Evolutionary conservation across 2,329 filamentous ascomycete genomes (phyloP).

Genomic region (Capronia americana): DNA sequence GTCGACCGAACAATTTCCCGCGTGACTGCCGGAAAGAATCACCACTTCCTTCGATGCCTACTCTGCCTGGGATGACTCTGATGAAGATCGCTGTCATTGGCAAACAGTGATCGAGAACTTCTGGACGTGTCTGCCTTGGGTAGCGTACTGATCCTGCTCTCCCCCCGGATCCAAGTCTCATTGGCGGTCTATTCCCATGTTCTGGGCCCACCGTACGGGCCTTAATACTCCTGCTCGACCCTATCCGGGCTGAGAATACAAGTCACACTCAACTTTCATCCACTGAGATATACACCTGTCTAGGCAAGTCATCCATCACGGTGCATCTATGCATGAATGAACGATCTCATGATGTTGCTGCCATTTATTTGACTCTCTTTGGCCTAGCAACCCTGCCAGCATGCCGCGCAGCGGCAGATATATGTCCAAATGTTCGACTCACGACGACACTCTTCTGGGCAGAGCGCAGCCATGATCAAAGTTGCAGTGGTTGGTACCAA

Average conservation of each 20-base stretch:
- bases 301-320: constrained; percentile 25
- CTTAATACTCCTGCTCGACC: constrained; percentile 27
- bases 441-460: constrained; percentile 11
- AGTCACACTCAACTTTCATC: constrained; percentile 13
- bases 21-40: constrained; percentile 19
- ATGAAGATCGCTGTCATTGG: constrained; percentile 19
- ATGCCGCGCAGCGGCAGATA: constrained; percentile 24
- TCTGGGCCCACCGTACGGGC: constrained; percentile 17
- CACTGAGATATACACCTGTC: constrained; percentile 22
- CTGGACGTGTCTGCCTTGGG: constrained; percentile 26
- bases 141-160: constrained; percentile 13
- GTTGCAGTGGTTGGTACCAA: constrained; percentile 68
- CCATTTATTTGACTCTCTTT: constrained; percentile 26
- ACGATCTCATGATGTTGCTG: constrained; percentile 21
- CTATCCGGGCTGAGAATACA: constrained; percentile 22
- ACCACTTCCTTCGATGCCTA: constrained; percentile 21
- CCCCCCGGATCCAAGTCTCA: constrained; percentile 17
- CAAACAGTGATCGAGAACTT: constrained; percentile 18
- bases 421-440: constrained; percentile 26
- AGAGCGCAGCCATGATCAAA: constrained; percentile 57
- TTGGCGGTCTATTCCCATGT: constrained; percentile 25
- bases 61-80: constrained; percentile 30
- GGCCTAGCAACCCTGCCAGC: constrained; percentile 11
- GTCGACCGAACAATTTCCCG: constrained; percentile 6
- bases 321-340: constrained; percentile 21